A percentile compares a stretch with the other conserved stretches of the same genome.
These are phyloP conservation scores for Cyberlindnera saturnus DNA, from an alignment of 805 yeast species.

Conservation along the genomic window DNA sequence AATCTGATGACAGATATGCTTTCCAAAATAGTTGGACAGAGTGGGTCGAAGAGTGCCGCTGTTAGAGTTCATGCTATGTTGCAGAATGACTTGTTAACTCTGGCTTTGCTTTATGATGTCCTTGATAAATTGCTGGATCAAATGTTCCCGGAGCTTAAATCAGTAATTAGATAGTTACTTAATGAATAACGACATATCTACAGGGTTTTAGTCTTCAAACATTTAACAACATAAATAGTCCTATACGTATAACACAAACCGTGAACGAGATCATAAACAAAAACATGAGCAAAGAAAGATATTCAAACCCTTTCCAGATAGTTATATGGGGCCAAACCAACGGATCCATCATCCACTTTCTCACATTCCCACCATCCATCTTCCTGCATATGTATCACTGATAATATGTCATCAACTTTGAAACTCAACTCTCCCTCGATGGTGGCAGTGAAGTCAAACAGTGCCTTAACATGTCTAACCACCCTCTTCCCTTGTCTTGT, in stretches of 20 bases:
- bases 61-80: conserved; percentile 53
- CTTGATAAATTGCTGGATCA: conserved; percentile 52
- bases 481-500: conserved; percentile 52
- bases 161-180: neutral
- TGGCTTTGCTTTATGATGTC: conserved; percentile 52
- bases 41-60: conserved; percentile 60
- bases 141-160: conserved; percentile 19
- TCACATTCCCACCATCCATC: conserved; percentile 79
- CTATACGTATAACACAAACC: neutral
- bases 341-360: conserved; percentile 31
- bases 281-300: neutral
- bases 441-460: conserved; percentile 52
- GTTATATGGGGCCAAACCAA: conserved; percentile 62
- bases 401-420: conserved; percentile 48
- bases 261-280: neutral
- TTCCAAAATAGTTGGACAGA: conserved; percentile 66
- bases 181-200: no score
- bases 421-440: conserved; percentile 57
- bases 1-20: conserved; percentile 57
- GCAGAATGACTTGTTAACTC: conserved; percentile 68
- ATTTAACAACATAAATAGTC: no score
- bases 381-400: conserved; percentile 51
- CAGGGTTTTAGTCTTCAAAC: no score
- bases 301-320: conserved; percentile 28
- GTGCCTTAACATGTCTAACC: conserved; percentile 45